Evolutionary conservation across 2,329 filamentous ascomycete genomes (phyloP), one percentile per base, ranked within the genome.

Genomic region (Talaromyces sp.): DNA sequence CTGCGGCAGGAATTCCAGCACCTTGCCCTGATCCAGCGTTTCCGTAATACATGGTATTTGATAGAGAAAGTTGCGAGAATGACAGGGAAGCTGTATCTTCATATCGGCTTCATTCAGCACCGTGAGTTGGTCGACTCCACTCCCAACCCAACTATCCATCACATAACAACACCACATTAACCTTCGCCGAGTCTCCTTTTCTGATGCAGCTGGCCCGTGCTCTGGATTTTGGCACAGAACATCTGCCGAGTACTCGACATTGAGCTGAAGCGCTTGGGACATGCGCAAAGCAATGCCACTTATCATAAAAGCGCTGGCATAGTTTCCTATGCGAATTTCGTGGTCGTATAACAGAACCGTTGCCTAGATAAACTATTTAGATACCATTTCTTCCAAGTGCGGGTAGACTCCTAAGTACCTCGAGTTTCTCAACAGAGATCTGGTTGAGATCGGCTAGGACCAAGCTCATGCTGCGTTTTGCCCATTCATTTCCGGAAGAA

Each of bases 101-200:
- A 70, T 58, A 56, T 70, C 68, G 7, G 60, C 53, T 33, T 70
- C 68, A 57, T 68, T 63, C 15, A 70, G 59, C 6, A 70, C 49
- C 13, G 68, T 70, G 25, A 71, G 65, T 47, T 70, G 68, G 42
- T 70, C 67, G 25, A 69, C 67, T 61, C 69, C 69, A 54, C 69
- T 69, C 2, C 68, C 67, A 10, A 69, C 65, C 63, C 66, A 67
- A 28, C 67, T 67, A 58, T 71, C 69, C 55, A 66, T 64, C 17
- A 71, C 60, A 65, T 69, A 71, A 53, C 69, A 70, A 28, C 65
- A 66, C 69, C 69, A 71, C 66, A 71, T 70, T 27, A 70, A 55
- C 30, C 69, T 65, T 13, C 69, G 63, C 4, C 68, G 62, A 10
- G 66, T 62, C 54, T 71, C 69, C 53, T 66, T 70, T 1, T 53